These are phyloP conservation scores for Pelagomonas calceolata DNA, from an alignment of 108 stramenopile species.

Conservation along the genomic window DNA sequence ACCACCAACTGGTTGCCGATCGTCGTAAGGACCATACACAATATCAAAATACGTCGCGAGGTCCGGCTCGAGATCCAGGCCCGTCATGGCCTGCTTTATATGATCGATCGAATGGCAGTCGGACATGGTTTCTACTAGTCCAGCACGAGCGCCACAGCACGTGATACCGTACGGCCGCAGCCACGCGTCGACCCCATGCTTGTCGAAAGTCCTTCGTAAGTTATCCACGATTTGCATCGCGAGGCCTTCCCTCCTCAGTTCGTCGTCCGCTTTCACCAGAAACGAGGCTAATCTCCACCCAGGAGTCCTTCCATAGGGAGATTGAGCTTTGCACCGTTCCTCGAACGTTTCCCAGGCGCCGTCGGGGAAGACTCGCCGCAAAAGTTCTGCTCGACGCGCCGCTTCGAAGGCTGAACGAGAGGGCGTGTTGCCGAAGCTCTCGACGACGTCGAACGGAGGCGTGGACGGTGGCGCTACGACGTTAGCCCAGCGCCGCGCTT, in stretches of 20 bases:
- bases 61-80: constrained; percentile 32
- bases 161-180: constrained; percentile 34
- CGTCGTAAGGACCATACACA: constrained; percentile 59
- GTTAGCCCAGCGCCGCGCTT: neutral
- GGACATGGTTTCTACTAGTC: constrained; percentile 31
- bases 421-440: neutral
- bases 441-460: neutral
- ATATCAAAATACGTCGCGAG: constrained; percentile 73
- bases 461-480: too few species aligned
- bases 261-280: constrained; percentile 46
- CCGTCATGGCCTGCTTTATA: constrained; percentile 32
- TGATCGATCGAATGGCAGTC: constrained; percentile 34
- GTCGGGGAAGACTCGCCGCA: neutral
- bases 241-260: constrained; percentile 31
- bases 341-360: neutral
- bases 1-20: constrained; percentile 20
- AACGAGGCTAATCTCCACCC: constrained; percentile 37
- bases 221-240: constrained; percentile 33
- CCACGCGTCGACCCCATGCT: constrained; percentile 23
- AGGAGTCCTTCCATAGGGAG: constrained; percentile 30
- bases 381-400: neutral
- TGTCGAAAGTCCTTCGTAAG: constrained; percentile 20
- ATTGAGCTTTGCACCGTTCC: constrained; percentile 4
- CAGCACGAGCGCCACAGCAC: constrained; percentile 28
- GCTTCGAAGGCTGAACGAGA: too few species aligned